phyloP scores from a whole-genome alignment of 2,329 filamentous ascomycete species.

The Intubia oerlemansii region DNA sequence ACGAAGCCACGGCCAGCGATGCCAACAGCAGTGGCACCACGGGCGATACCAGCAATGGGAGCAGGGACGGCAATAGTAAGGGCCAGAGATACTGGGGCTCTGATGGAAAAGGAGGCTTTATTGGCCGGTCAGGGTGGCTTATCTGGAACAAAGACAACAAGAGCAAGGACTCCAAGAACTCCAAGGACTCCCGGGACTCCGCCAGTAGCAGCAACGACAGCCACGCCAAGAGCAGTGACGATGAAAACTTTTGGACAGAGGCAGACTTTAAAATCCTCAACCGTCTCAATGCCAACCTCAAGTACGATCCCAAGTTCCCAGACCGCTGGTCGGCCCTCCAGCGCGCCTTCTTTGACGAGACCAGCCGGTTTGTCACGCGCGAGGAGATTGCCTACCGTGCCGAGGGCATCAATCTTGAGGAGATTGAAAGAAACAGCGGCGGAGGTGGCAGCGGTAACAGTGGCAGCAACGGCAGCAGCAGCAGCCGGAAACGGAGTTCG shows the following conservation, averaged over 20 bases:
- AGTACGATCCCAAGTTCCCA: neutral
- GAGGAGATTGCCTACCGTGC: conserved; percentile 2
- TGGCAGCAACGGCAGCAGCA: neutral
- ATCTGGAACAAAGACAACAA: no score
- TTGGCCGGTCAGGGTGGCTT: no score
- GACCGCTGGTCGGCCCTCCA: conserved; percentile 4
- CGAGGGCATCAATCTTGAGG: neutral
- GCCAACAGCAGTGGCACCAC: neutral
- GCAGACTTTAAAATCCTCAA: neutral
- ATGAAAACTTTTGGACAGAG: neutral
- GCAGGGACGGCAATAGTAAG: no score
- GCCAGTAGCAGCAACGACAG: no score
- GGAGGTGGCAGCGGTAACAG: neutral
- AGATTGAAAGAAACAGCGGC: neutral
- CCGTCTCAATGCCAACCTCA: neutral
- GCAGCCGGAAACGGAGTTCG: no score
- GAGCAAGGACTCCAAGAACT: no score
- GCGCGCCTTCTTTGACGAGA: neutral
- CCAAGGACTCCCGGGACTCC: no score
- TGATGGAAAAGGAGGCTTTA: no score
- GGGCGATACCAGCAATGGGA: neutral
- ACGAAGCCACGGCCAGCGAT: neutral
- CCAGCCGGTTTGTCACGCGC: conserved; percentile 1
- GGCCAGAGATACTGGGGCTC: no score
- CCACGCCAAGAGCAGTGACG: neutral